A percentile compares a stretch with the other conserved stretches of the same genome.
Conservation (phyloP, 2,329 filamentous ascomycete genomes). For the Fusarium irregulare region DNA sequence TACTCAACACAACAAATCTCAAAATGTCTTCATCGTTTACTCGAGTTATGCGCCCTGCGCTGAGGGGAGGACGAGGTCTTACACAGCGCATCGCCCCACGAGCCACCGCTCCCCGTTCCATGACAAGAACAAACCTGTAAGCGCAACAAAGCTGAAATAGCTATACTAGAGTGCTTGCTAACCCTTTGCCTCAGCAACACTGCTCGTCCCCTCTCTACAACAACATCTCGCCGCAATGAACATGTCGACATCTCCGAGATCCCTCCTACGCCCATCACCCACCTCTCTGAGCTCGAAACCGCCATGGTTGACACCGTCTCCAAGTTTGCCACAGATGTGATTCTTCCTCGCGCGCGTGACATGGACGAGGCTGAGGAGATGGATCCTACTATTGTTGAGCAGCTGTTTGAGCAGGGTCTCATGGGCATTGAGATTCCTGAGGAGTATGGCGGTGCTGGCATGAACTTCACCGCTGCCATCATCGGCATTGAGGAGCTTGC, state of each 20-base stretch:
- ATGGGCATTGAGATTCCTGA: constrained; percentile 99
- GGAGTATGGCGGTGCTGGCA: constrained; percentile 94
- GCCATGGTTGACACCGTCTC: constrained; percentile 91
- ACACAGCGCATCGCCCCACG: constrained; percentile 44
- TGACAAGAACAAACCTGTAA: constrained; percentile 45
- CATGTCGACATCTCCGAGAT: constrained; percentile 76
- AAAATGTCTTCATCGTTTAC: constrained; percentile 60
- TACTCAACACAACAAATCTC: neutral
- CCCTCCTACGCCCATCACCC: constrained; percentile 90
- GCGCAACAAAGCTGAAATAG: constrained; percentile 7
- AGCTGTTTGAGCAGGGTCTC: constrained; percentile 95
- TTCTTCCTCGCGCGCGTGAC: constrained; percentile 90
- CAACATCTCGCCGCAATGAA: constrained; percentile 62
- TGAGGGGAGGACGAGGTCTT: constrained; percentile 58
- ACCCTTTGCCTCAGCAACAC: constrained; percentile 43
- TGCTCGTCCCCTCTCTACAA: constrained; percentile 69
- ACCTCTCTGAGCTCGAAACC: constrained; percentile 88
- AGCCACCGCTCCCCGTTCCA: constrained; percentile 38
- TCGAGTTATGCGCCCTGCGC: constrained; percentile 62
- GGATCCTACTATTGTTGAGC: constrained; percentile 88
- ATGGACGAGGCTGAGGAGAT: constrained; percentile 98
- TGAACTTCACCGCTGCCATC: constrained; percentile 98
- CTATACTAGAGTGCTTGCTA: neutral
- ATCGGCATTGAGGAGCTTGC: constrained; percentile 97
- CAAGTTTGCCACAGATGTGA: constrained; percentile 89